Base-by-base conservation (phyloP, 2,329 filamentous ascomycete species). In the Westerdykella aurantiaca region DNA sequence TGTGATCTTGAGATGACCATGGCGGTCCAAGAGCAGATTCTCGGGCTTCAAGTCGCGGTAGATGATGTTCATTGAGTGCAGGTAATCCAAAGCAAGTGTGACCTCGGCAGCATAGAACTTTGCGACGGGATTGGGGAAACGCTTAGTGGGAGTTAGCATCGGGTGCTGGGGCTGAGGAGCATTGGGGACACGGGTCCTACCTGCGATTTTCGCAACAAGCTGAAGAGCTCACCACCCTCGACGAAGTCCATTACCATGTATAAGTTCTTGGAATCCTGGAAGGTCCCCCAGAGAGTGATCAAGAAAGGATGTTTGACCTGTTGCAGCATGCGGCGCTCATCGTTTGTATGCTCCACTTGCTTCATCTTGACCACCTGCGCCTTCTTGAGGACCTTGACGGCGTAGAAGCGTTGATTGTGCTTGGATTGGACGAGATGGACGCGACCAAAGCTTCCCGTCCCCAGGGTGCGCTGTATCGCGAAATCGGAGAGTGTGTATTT, bases 161-260 rank as follows among this genome's bases (percentile, higher is more conserved):
- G 7, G 11, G 17, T 13, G 37, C 4, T 31, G 42, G 45, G 55
- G 39, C 16, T 43, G 16, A 29, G 45, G 42, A 33, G 41, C 42
- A 47, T 44, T 49, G 43, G 41, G 18, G 23, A 31, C 14, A 33
- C 31, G 38, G n/a, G 21, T 37, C 78, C 80, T 80, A 79, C 91
- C 83, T 76, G 83, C 45, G 91, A 97, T 71, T 98, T 97, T 58
- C 93, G 80, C 58, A 98, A 74, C 59, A 98, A 72, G 55, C 91
- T 97, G 69, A 98, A 98, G 43, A 98, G 77, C 75, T 98, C 93
- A 61, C 93, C 93, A 56, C 93, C 93, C 71, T 98, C 93, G 42
- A 98, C 91, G 73, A 98, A 98, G 69, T 98, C 93, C 93, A 98
- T 98, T 60, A 98, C 93, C 93, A 98, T 98, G 79, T 98, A 98